phyloP scores from a whole-genome alignment of 371 early-diverging fungal genomes.

The Rhizomucor miehei region DNA sequence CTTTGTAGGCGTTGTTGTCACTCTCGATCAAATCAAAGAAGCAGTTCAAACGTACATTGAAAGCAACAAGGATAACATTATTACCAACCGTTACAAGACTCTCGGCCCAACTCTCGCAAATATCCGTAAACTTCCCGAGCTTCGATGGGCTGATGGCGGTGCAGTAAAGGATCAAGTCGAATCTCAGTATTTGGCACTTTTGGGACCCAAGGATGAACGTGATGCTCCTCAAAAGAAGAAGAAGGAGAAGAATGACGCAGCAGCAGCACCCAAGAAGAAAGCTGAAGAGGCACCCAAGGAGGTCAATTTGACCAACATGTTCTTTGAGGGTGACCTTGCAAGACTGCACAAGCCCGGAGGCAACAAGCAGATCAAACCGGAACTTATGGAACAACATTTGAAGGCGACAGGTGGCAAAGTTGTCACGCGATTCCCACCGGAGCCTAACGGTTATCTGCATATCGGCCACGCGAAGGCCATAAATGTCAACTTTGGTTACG shows the following conservation, averaged over 20 bases:
- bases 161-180: slow-evolving; percentile 87
- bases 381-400: slow-evolving; percentile 92
- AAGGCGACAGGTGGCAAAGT: slow-evolving; percentile 92
- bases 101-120: slow-evolving; percentile 75
- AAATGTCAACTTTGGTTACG: slow-evolving; percentile 97
- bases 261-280: slow-evolving; percentile 28
- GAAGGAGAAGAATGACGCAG: slow-evolving; percentile 49
- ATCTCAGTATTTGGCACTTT: slow-evolving; percentile 70
- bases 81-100: slow-evolving; percentile 79
- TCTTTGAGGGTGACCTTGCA: slow-evolving; percentile 91
- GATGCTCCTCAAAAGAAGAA: slow-evolving; percentile 76
- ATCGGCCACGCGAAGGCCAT: slow-evolving; percentile 99
- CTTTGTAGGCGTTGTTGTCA: slow-evolving; percentile 71
- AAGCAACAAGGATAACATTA: slow-evolving; percentile 66
- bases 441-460: slow-evolving; percentile 98
- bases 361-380: slow-evolving; percentile 95
- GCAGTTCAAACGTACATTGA: slow-evolving; percentile 60
- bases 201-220: slow-evolving; percentile 96
- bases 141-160: slow-evolving; percentile 91
- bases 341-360: slow-evolving; percentile 96
- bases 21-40: slow-evolving; percentile 60
- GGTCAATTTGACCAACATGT: slow-evolving; percentile 48
- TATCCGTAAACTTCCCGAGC: slow-evolving; percentile 60
- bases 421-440: slow-evolving; percentile 98
- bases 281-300: slow-evolving; percentile 38